Evolutionary conservation across 2,329 filamentous ascomycete genomes (phyloP).

Genomic region (Trichoderma hamatum): DNA sequence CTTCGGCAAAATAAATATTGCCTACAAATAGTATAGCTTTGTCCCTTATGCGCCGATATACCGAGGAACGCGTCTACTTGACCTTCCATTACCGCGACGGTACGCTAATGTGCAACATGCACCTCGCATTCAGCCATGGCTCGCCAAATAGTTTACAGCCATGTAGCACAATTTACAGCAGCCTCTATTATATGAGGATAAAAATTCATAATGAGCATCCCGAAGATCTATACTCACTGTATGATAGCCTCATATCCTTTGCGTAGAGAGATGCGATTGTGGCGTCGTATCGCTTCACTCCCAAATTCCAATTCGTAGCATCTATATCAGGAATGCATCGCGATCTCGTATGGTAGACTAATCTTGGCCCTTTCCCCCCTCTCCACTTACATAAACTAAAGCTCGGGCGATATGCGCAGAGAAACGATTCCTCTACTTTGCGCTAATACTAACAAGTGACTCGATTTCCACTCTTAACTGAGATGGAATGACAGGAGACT

Average conservation of each 20-base stretch:
- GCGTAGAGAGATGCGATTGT: background rate
- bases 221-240: background rate
- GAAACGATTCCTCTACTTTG: background rate
- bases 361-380: background rate
- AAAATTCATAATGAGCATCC: background rate
- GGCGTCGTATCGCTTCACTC: background rate
- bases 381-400: background rate
- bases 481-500: constrained; percentile 23
- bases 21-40: background rate
- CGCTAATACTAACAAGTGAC: background rate
- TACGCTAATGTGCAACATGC: background rate
- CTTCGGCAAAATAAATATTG: background rate
- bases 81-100: background rate
- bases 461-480: background rate
- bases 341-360: background rate
- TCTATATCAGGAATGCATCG: constrained; percentile 29
- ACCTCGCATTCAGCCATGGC: background rate
- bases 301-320: constrained; percentile 22
- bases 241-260: background rate
- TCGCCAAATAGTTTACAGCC: background rate
- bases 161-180: background rate
- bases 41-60: background rate
- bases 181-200: background rate
- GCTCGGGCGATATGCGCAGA: background rate
- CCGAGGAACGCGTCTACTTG: background rate